A percentile compares a stretch with the other conserved stretches of the same genome.
Conservation (phyloP, 2,329 filamentous ascomycete genomes). For the Lecanoromycetidae sp. region DNA sequence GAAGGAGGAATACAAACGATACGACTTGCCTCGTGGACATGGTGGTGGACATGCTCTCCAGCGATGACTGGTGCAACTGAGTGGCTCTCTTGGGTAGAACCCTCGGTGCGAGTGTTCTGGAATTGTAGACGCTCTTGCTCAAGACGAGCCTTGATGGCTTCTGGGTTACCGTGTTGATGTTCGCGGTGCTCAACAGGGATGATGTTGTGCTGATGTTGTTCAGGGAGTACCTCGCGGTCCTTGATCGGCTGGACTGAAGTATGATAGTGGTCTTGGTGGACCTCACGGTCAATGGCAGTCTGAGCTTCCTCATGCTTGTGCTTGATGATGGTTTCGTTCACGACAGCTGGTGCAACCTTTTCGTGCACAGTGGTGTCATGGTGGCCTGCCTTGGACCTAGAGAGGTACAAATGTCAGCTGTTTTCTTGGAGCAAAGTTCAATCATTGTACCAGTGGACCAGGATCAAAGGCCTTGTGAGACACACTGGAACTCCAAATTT, state of each 20-base stretch:
- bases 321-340: constrained; percentile 48
- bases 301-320: constrained; percentile 50
- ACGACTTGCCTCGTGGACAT: constrained; percentile 22
- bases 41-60: constrained; percentile 54
- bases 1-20: constrained; percentile 14
- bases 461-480: neutral
- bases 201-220: constrained; percentile 51
- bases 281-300: constrained; percentile 54
- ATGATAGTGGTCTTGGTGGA: constrained; percentile 63
- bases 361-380: constrained; percentile 56
- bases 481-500: constrained; percentile 11
- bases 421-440: neutral
- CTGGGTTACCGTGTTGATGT: constrained; percentile 48
- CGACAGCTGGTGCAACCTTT: constrained; percentile 47
- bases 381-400: constrained; percentile 18
- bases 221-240: constrained; percentile 44
- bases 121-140: constrained; percentile 44
- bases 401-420: neutral
- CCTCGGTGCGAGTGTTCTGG: constrained; percentile 37
- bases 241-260: constrained; percentile 54
- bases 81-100: constrained; percentile 39
- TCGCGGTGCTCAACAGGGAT: constrained; percentile 48
- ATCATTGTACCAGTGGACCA: neutral
- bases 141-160: constrained; percentile 36
- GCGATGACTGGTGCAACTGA: constrained; percentile 38